Evolutionary conservation across 257 asterid species (phyloP).

Genomic region (Nicotiana otophora): DNA sequence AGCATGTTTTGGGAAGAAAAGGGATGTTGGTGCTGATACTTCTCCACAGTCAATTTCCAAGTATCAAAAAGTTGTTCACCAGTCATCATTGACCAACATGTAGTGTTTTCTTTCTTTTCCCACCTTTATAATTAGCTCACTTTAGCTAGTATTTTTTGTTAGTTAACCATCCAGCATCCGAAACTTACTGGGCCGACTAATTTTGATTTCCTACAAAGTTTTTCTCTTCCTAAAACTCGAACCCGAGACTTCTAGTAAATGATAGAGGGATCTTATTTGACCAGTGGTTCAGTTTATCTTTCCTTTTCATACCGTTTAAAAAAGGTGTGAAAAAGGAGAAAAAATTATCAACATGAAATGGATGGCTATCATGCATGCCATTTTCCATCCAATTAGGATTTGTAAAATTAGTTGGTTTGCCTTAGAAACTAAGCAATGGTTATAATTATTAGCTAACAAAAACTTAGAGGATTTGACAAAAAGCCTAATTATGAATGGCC

Average conservation of each 20-base stretch:
- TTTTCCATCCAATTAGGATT: constrained; percentile 12
- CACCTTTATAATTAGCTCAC: constrained; percentile 12
- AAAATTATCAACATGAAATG: constrained; percentile 27
- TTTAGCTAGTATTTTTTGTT: not conserved
- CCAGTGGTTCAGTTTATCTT: constrained; percentile 6
- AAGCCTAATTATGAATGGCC: constrained; percentile 15
- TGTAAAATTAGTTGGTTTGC: constrained; percentile 48
- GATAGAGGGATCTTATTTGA: not conserved
- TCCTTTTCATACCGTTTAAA: constrained; percentile 33
- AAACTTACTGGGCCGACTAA: not conserved
- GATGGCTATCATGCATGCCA: constrained; percentile 21
- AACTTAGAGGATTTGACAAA: not conserved
- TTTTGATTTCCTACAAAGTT: not conserved
- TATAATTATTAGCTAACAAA: constrained; percentile 6
- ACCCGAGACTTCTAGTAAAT: not conserved
- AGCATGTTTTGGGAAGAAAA: constrained; percentile 8
- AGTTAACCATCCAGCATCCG: too few species aligned
- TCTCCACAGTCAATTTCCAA: constrained; percentile 45
- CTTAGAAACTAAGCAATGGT: constrained; percentile 41
- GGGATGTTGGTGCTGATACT: not conserved
- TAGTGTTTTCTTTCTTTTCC: not conserved
- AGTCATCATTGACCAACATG: constrained; percentile 57
- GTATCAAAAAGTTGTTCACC: constrained; percentile 71
- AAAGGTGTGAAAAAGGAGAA: not conserved
- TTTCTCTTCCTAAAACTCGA: too few species aligned